phyloP scores from a whole-genome alignment of 192 early-diverging fungal species.

The Spinellus fusiger region DNA sequence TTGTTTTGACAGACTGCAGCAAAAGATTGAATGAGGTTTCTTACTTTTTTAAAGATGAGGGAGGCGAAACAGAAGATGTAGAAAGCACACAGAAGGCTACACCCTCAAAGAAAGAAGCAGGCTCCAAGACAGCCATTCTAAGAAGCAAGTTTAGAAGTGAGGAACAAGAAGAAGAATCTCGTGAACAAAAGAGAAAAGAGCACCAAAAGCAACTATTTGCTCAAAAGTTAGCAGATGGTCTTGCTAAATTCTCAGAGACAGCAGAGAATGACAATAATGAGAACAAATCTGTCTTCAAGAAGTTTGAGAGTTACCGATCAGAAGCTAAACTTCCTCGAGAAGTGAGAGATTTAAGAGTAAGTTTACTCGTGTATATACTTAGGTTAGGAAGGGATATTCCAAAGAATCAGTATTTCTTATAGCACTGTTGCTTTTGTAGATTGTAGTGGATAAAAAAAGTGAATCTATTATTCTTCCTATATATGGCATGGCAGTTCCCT shows the following conservation, averaged over 20 bases:
- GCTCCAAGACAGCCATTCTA: constrained; percentile 61
- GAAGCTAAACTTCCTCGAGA: constrained; percentile 83
- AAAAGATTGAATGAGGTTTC: constrained; percentile 46
- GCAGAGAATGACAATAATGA: constrained; percentile 54
- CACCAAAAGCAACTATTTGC: constrained; percentile 87
- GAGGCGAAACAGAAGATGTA: constrained; percentile 16
- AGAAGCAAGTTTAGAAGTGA: constrained; percentile 78
- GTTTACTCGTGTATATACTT: background rate
- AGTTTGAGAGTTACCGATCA: constrained; percentile 94
- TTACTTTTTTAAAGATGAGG: constrained; percentile 35
- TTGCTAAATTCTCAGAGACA: constrained; percentile 69
- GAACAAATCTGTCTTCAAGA: constrained; percentile 68
- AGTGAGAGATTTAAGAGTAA: constrained; percentile 61
- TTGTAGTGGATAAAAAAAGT: constrained; percentile 81
- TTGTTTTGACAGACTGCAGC: constrained; percentile 58
- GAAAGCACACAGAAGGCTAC: background rate
- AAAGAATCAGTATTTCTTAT: background rate
- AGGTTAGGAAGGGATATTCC: background rate
- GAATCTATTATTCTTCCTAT: constrained; percentile 92
- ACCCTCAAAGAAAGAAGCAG: background rate
- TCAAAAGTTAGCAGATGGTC: constrained; percentile 70
- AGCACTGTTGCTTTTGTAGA: constrained; percentile 48
- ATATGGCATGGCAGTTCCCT: constrained; percentile 94
- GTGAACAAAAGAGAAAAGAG: constrained; percentile 67
- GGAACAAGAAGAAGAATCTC: constrained; percentile 72